A percentile compares a stretch with the other conserved stretches of the same genome.
These are phyloP conservation scores for Discostella stelligeroides DNA, from an alignment of 108 stramenopile genomes.

Conservation along the genomic window DNA sequence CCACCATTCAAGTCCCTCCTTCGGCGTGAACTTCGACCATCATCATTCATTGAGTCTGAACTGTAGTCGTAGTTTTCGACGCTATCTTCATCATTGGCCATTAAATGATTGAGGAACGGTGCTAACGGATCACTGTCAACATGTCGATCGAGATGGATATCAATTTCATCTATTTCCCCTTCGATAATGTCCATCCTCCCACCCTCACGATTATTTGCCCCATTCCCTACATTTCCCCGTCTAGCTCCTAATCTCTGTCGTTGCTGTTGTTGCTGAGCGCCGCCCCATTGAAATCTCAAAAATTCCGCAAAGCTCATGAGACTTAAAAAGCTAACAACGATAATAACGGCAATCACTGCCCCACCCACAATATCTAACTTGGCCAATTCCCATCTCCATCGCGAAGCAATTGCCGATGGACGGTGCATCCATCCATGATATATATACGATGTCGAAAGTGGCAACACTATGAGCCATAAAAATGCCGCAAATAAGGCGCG, in stretches of 20 bases:
- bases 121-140: constrained; percentile 2
- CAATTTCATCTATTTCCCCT: constrained; percentile 45
- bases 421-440: constrained; percentile 92
- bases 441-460: constrained; percentile 80
- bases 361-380: constrained; percentile 75
- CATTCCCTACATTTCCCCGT: constrained; percentile 17
- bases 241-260: constrained; percentile 15
- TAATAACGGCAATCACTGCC: constrained; percentile 73
- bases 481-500: constrained; percentile 61
- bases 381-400: constrained; percentile 59
- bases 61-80: constrained; percentile 30
- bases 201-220: constrained; percentile 37
- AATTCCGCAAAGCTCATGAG: constrained; percentile 96
- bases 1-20: background rate
- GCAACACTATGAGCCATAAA: constrained; percentile 86
- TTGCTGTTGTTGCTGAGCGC: constrained; percentile 1
- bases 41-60: constrained; percentile 10
- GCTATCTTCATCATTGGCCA: constrained; percentile 17
- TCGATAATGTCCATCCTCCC: constrained; percentile 23
- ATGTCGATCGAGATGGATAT: constrained; percentile 22
- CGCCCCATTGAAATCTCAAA: constrained; percentile 74
- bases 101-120: constrained; percentile 9
- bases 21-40: constrained; percentile 4
- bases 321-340: constrained; percentile 87
- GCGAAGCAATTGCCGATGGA: constrained; percentile 55